These are phyloP conservation scores for Heliamphora exappendiculata DNA, from an alignment of 148 eudicot species.

Conservation along the genomic window DNA sequence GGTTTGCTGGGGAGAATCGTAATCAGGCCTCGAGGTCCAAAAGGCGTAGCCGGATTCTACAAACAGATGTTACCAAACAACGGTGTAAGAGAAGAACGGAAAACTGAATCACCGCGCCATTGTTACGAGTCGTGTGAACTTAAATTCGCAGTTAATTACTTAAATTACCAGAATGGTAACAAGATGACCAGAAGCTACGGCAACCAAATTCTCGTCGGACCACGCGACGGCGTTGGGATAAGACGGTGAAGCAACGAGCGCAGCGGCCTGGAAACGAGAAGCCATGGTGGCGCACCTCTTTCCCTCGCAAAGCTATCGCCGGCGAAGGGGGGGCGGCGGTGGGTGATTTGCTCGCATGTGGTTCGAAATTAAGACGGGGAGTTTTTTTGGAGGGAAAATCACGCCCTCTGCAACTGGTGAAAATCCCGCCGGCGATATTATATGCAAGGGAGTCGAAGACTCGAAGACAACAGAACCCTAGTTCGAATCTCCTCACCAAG, in stretches of 20 bases:
- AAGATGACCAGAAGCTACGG: constrained; percentile 62
- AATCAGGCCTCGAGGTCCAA: constrained; percentile 68
- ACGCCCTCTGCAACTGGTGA: neutral
- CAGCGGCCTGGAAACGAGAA: constrained; percentile 53
- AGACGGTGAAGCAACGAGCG: constrained; percentile 53
- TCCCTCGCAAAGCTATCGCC: neutral
- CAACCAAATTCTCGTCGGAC: constrained; percentile 80
- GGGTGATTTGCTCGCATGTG: neutral
- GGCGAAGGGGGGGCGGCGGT: neutral
- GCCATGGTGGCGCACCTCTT: constrained; percentile 25
- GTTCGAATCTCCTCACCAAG: constrained; percentile 1
- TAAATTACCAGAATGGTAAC: constrained; percentile 66
- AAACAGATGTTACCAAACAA: neutral
- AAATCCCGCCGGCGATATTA: no score
- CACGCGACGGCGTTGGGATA: constrained; percentile 70
- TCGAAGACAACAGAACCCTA: neutral
- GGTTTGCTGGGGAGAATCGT: constrained; percentile 39
- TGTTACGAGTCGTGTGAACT: neutral
- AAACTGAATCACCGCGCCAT: neutral
- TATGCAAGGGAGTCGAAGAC: neutral
- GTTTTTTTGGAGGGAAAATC: neutral
- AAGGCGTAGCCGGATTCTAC: constrained; percentile 66
- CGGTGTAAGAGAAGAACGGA: neutral
- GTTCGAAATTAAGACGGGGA: neutral
- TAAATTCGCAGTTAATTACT: neutral